Evolutionary conservation across 2,329 filamentous ascomycete species (phyloP), one percentile per base, ranked within the genome.

Genomic region (Neophaeococcomyces aloes): DNA sequence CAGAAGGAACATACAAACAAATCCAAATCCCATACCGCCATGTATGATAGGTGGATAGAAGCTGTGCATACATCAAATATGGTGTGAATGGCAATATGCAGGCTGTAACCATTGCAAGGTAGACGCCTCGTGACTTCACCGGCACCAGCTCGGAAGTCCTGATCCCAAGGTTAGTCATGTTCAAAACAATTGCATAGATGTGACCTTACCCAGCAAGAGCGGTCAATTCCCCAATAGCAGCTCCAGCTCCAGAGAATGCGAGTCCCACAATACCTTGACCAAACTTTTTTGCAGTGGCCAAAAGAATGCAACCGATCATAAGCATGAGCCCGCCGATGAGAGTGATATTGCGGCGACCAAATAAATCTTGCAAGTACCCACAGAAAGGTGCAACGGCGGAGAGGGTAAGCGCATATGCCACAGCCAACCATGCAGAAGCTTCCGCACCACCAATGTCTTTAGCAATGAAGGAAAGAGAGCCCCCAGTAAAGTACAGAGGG

Each of bases 11-110:
- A 42, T 18, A 50, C 48, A 49, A 19, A 33, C 46, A 51, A 17
- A 51, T 48, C 48, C 48, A 51, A 34, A 49, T 49, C 15, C 42
- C 37, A 42, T 44, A 52, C 19, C 49, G 15, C 49, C 50, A 52
- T n/a, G 48, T 49, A 30, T 50, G 48, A 35, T 52, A 50, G 10
- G 45, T 46, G 10, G 35, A 38, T 7, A 52, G 33, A 11, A 52
- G 45, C 23, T 47, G 39, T 2, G 45, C 29, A 38, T 48, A 51
- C 19, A 51, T 11, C 36, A 51, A 25, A 30, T 51, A 51, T 5
- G 48, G 48, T 6, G 43, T 44, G 23, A 51, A 51, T 13, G 47
- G 47, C 8, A 51, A 31, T 6, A 51, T 39, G 23, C 42, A 49
- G 13, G 27, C 21, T 15, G 47, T 49, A 7, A 51, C 44, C 3